Base-by-base conservation (phyloP, 805 yeast genomes). In the Lachancea thermotolerans region DNA sequence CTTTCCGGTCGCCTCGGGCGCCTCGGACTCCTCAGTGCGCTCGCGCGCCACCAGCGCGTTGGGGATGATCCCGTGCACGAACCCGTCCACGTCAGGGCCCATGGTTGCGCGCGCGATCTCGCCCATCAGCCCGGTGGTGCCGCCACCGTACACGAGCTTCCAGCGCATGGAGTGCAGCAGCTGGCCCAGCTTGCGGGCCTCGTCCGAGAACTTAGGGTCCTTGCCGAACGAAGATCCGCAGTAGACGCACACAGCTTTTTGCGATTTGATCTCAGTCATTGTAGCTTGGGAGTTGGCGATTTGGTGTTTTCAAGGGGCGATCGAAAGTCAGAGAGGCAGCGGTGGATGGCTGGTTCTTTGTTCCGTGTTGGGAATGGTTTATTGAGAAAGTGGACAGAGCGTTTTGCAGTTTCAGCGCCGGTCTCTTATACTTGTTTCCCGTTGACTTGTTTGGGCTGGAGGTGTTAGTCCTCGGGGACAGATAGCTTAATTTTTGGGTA, bases 111-210 rank as follows among this genome's bases (percentile, higher is more conserved):
- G 72, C 9, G 91, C 90, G 46, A 85, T 78, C 3, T 77, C 71
- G 10, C 93, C 93, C 90, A 85, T 85, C 41, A 85, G 62, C 3
- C 93, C 91, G 1, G 89, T 83, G 30, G 91, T 81, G 16, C 96
- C 95, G 34, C 96, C 96, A 39, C 96, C 95, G 57, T 88, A 87
- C 9, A 87, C 91, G 35, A 87, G 67, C 2, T 87, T 87, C 81
- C 87, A 85, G 45, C 75, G 71, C 42, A 70, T 69, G 16, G 62
- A 54, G 18, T 87, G 85, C 50, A 87, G 62, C 27, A 71, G 55
- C 40, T 67, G 53, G 18, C 95, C 95, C 36, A 87, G 67, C 21
- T 72, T 61, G n/a, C 67, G 53, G 1, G 95, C 90, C 29, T 69
- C 69, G 2, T 67, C 68, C 11, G 81, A 67, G 57, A 65, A 84